Conservation (phyloP, 2,329 filamentous ascomycete species). For the Pseudonectria foliicola region DNA sequence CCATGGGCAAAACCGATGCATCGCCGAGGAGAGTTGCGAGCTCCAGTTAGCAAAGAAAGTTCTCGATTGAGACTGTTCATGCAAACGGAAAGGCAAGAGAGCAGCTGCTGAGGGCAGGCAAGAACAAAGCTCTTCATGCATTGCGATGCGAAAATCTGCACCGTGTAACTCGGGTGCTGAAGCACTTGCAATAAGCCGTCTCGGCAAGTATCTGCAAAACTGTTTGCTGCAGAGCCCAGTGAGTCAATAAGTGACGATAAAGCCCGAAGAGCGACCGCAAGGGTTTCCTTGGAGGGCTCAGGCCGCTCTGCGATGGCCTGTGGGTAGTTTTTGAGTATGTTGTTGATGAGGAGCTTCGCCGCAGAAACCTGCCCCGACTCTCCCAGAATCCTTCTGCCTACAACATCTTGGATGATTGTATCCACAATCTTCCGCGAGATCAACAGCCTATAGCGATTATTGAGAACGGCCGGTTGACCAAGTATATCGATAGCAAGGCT, state of each 20-base stretch:
- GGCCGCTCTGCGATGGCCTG: conserved; percentile 79
- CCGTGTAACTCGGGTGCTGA: conserved; percentile 91
- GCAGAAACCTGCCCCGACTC: conserved; percentile 84
- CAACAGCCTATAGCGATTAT: conserved; percentile 82
- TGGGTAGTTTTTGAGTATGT: conserved; percentile 89
- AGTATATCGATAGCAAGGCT: conserved; percentile 76
- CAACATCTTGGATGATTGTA: conserved; percentile 73
- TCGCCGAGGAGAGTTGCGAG: conserved; percentile 69
- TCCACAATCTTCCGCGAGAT: conserved; percentile 79
- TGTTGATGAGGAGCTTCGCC: conserved; percentile 74
- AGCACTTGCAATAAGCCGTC: conserved; percentile 85
- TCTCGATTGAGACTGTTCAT: conserved; percentile 93
- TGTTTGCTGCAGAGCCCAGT: conserved; percentile 74
- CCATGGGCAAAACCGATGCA: conserved; percentile 91
- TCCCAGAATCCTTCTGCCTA: conserved; percentile 74
- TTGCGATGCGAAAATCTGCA: conserved; percentile 82
- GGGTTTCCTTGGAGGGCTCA: conserved; percentile 80
- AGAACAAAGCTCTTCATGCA: conserved; percentile 83
- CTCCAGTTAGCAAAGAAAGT: conserved; percentile 66
- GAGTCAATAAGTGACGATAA: conserved; percentile 70
- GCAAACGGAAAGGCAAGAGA: conserved; percentile 87
- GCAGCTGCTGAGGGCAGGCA: conserved; percentile 83
- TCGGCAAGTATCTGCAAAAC: conserved; percentile 73
- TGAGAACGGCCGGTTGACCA: conserved; percentile 64
- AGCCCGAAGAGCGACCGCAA: conserved; percentile 73